A percentile compares a stretch with the other conserved stretches of the same genome.
These are phyloP conservation scores for Cladosporium oxysporum DNA, from an alignment of 2,329 filamentous ascomycete genomes.

Conservation along the genomic window DNA sequence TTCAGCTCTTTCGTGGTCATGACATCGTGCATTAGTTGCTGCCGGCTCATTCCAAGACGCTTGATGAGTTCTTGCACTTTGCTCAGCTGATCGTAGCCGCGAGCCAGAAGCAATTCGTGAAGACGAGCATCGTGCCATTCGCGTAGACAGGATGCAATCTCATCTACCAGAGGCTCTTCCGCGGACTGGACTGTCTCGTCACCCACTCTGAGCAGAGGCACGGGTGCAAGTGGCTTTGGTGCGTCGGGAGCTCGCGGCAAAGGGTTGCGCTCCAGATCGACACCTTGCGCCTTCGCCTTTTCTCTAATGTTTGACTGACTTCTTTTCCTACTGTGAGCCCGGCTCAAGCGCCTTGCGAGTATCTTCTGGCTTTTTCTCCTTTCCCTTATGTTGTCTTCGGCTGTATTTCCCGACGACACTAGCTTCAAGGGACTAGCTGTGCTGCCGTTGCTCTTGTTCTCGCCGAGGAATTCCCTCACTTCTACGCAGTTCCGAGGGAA, in stretches of 20 bases:
- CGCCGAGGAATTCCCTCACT: constrained; percentile 86
- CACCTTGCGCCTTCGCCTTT: constrained; percentile 26
- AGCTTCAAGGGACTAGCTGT: background rate
- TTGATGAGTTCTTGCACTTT: constrained; percentile 78
- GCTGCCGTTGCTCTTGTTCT: constrained; percentile 53
- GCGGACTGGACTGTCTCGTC: constrained; percentile 91
- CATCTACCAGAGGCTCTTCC: constrained; percentile 90
- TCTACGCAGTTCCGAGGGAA: constrained; percentile 95
- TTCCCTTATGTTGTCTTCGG: constrained; percentile 22
- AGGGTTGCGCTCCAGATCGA: constrained; percentile 29
- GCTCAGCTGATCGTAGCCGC: constrained; percentile 79
- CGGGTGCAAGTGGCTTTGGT: constrained; percentile 82
- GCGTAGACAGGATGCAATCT: constrained; percentile 92
- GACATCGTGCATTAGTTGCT: constrained; percentile 92
- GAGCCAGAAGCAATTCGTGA: constrained; percentile 82
- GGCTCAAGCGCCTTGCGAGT: constrained; percentile 32
- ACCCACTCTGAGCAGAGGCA: constrained; percentile 96
- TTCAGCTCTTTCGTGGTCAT: constrained; percentile 82
- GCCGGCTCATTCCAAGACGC: constrained; percentile 78
- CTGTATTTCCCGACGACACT: constrained; percentile 17
- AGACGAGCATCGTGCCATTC: constrained; percentile 99
- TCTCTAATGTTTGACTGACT: constrained; percentile 22
- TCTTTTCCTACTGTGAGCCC: constrained; percentile 33
- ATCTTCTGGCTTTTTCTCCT: constrained; percentile 35
- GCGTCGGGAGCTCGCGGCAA: constrained; percentile 63